A percentile compares a stretch with the other conserved stretches of the same genome.
phyloP scores from a whole-genome alignment of 2,329 filamentous ascomycete species.

The Aquanectria penicillioides region DNA sequence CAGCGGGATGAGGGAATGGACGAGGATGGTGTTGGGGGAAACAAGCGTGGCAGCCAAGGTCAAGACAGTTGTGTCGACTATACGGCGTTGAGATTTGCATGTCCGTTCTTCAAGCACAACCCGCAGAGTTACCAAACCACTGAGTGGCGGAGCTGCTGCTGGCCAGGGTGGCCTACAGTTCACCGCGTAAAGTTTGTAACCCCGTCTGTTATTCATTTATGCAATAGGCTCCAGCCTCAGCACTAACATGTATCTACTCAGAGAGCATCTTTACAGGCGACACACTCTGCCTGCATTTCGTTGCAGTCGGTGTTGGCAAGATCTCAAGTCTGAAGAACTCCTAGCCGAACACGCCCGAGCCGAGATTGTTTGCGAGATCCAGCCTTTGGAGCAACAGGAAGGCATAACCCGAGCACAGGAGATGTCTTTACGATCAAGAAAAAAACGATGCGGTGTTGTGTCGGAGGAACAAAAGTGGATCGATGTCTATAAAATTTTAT shows the following conservation, averaged over 20 bases:
- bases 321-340: slow-evolving; percentile 1
- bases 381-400: background rate
- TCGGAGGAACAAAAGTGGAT: slow-evolving; percentile 29
- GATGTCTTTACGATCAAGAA: slow-evolving; percentile 11
- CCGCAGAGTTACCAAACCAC: slow-evolving; percentile 4
- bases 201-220: no score
- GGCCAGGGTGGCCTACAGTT: slow-evolving; percentile 24
- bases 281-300: slow-evolving; percentile 5
- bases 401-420: slow-evolving; percentile 21
- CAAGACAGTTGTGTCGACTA: no score
- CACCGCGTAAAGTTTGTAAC: slow-evolving; percentile 31
- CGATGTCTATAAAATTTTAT: slow-evolving; percentile 27
- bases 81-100: slow-evolving; percentile 20
- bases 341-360: slow-evolving; percentile 12
- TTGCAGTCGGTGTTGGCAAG: slow-evolving; percentile 23
- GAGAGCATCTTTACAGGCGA: slow-evolving; percentile 30
- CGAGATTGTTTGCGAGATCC: slow-evolving; percentile 9
- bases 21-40: no score
- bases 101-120: slow-evolving; percentile 33
- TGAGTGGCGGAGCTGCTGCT: slow-evolving; percentile 25
- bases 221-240: background rate
- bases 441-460: background rate
- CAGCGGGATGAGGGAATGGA: no score
- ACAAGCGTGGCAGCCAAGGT: no score
- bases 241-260: background rate